Evolutionary conservation across 805 yeast species (phyloP), one percentile per base, ranked within the genome.

Genomic region (Crinitomyces ghanaensis): DNA sequence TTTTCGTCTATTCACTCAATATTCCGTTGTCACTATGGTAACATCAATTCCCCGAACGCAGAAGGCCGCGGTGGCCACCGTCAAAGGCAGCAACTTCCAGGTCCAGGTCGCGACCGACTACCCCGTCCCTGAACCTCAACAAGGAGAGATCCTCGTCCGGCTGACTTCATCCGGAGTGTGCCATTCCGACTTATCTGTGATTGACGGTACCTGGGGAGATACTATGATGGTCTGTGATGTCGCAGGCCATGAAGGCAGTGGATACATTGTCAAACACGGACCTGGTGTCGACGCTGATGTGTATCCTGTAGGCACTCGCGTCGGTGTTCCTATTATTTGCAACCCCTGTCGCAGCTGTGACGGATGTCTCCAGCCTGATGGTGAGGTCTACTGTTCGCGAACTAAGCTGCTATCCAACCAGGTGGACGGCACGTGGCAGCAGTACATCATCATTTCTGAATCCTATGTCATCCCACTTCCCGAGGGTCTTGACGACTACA

Each of bases 381-480:
- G 55, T 39, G 71, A 78, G 63, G 30, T 33, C n/a, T 29, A 30
- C 26, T 79, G 86, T 65, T 64, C 72, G 30, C 51, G 70, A 8
- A 82, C 83, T 32, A 81, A 73, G 49, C 65, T 77, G 49, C 62
- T 82, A 22, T 86, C 86, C 55, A 75, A 72, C 67, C 74, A 82
- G 34, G 80, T 75, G 53, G 80, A 66, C 39, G 71, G 71, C 21
- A 57, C 66, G 9, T 65, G 62, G 59, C 67, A 63, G 45, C 64
- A 66, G 44, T 65, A 62, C 43, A 64, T 66, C 20, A 59, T 65
- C 21, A 66, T 65, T 11, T 63, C 62, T 40, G 62, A 64, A 6
- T 50, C 54, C 27, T 66, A 61, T 32, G 65, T 66, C 8, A 64
- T 66, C 15, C 48, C 51, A 29, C 54, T 65, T 30, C 68, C 70